Evolutionary conservation across 345 rosid genomes (phyloP), one percentile per base, ranked within the genome.

Genomic region (Aquilaria malaccensis): DNA sequence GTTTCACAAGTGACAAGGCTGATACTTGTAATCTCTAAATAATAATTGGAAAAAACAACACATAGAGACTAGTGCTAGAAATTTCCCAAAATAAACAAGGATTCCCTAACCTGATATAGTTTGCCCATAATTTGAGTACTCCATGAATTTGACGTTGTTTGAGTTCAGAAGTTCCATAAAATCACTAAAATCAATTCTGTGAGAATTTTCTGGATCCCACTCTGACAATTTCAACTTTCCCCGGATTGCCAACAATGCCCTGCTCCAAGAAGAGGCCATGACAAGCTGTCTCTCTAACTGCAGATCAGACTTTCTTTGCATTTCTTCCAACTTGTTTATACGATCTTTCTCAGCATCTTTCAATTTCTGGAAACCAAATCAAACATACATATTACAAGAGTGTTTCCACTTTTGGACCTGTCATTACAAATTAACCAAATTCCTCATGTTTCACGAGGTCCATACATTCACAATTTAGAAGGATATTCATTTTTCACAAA

Each of bases 221-320:
- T 92, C 86, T 6, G 98, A 80, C 54, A 96, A 95, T 48, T 75
- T 89, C 67, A 92, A 67, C 84, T 85, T 89, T 52, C 98, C 95
- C 45, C 83, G 76, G 76, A 85, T 76, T 7, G 81, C 72, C 73
- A 92, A 65, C 78, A 92, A 72, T 15, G 69, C 73, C 71, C 97
- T 84, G 70, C 95, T 89, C 98, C 98, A 92, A 47, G 73, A 60
- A 4, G 97, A 92, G 56, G 93, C 97, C 93, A 87, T 77, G 3
- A 92, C 91, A 68, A 92, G 84, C 82, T 89, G 96, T 70, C 96
- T 92, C 71, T 89, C 98, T 71, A 92, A 62, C 58, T 92, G 98
- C 58, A 85, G 55, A 60, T 85, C 79, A 41, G 95, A 88, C 65
- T 82, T 92, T 58, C 89, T 82, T 45, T 86, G 86, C 0, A 89